Percentiles rank a stretch among this genome's conserved stretches.
Conservation (phyloP, 2,329 filamentous ascomycete species). For the Phaeosphaeria sp. region DNA sequence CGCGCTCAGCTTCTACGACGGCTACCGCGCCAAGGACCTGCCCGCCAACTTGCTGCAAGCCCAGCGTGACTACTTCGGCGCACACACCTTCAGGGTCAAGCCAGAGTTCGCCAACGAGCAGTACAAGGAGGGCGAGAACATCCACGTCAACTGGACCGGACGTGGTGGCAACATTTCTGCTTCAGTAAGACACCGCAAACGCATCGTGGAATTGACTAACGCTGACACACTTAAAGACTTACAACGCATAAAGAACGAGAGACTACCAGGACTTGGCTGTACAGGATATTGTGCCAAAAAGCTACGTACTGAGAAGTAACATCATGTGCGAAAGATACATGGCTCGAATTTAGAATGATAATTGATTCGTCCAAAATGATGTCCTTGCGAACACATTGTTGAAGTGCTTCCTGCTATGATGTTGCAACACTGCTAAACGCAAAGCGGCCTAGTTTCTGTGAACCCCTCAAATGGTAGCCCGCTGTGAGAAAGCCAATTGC, state of each 20-base stretch:
- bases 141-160: conserved; percentile 99
- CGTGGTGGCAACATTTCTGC: conserved; percentile 96
- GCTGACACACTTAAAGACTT: conserved; percentile 61
- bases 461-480: background rate
- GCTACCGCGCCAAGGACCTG: conserved; percentile 95
- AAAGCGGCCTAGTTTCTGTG: background rate
- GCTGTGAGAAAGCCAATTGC: background rate
- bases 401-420: background rate
- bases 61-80: conserved; percentile 98
- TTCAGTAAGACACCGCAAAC: conserved; percentile 55
- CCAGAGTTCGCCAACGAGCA: conserved; percentile 66
- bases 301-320: conserved; percentile 2
- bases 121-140: conserved; percentile 85
- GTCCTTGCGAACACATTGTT: background rate
- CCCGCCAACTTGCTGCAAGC: conserved; percentile 98
- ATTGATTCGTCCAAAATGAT: conserved; percentile 14
- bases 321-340: conserved; percentile 20
- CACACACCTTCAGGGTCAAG: conserved; percentile 63
- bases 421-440: background rate
- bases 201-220: background rate
- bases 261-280: conserved; percentile 19
- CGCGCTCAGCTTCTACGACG: conserved; percentile 97
- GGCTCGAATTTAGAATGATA: conserved; percentile 32
- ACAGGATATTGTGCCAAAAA: conserved; percentile 18
- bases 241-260: conserved; percentile 76